These are phyloP conservation scores for Aspergillus thermomutatus DNA, from an alignment of 2,329 filamentous ascomycete genomes.

Conservation along the genomic window DNA sequence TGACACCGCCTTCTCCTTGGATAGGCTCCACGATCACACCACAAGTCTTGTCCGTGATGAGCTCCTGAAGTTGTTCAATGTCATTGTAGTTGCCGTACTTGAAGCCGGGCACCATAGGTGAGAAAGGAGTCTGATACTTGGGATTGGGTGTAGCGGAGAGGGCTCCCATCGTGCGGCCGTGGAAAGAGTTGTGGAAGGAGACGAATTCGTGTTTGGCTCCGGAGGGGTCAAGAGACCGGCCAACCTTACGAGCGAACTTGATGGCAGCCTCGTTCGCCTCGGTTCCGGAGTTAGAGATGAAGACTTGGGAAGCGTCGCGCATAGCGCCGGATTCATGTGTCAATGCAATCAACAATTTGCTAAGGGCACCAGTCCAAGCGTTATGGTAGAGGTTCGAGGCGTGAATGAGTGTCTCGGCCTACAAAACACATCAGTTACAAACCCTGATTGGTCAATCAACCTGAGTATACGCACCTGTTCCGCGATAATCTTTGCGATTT, in stretches of 20 bases:
- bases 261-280: constrained; percentile 98
- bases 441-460: not conserved
- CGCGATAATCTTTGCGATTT: constrained; percentile 69
- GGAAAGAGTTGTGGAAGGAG: constrained; percentile 89
- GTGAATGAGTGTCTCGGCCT: constrained; percentile 75
- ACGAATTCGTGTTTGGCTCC: constrained; percentile 79
- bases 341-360: constrained; percentile 76
- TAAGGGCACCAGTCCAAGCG: constrained; percentile 87
- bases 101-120: constrained; percentile 94
- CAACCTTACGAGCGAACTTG: constrained; percentile 92
- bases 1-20: constrained; percentile 92
- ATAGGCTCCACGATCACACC: constrained; percentile 96
- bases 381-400: constrained; percentile 97
- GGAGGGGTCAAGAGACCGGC: constrained; percentile 68
- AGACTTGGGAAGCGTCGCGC: constrained; percentile 74
- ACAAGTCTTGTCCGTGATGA: constrained; percentile 83
- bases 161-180: constrained; percentile 92
- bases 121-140: constrained; percentile 94
- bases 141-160: constrained; percentile 96
- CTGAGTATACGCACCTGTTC: constrained; percentile 62
- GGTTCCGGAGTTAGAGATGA: constrained; percentile 93
- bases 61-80: constrained; percentile 62
- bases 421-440: constrained; percentile 3
- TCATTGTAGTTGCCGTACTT: constrained; percentile 84
- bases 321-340: constrained; percentile 78